Conservation (phyloP, 768 basidiomycete species). For the Rhodotorula paludigena region DNA sequence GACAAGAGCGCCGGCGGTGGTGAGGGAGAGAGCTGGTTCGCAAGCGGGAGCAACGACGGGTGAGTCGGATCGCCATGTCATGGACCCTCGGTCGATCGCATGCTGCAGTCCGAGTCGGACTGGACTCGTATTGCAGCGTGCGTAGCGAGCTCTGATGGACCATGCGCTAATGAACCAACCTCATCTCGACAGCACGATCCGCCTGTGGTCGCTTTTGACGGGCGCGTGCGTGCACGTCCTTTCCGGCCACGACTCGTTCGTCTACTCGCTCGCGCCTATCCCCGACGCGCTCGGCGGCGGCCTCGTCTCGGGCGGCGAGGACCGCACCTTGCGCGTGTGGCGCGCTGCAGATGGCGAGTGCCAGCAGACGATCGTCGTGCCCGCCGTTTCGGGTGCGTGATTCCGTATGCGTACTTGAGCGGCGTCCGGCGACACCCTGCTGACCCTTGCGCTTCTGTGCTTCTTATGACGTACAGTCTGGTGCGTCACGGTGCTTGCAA, state of each 20-base stretch:
- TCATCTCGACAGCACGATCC: slow-evolving; percentile 63
- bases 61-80: slow-evolving; percentile 44
- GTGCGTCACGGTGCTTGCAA: slow-evolving; percentile 79
- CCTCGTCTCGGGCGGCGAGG: slow-evolving; percentile 86
- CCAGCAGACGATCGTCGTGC: slow-evolving; percentile 80
- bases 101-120: too few species aligned
- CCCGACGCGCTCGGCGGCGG: slow-evolving; percentile 60
- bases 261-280: slow-evolving; percentile 79
- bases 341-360: slow-evolving; percentile 74
- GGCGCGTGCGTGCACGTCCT: slow-evolving; percentile 72
- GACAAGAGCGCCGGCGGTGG: slow-evolving; percentile 57
- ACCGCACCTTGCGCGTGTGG: slow-evolving; percentile 89
- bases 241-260: slow-evolving; percentile 95
- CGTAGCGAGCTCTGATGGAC: too few species aligned
- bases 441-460: neutral
- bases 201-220: slow-evolving; percentile 64
- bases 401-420: neutral
- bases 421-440: neutral
- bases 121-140: too few species aligned
- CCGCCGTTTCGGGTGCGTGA: slow-evolving; percentile 66
- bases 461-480: slow-evolving; percentile 65
- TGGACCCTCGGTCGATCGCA: too few species aligned
- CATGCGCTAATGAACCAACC: too few species aligned
- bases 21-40: slow-evolving; percentile 60
- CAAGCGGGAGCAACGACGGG: slow-evolving; percentile 93